Evolutionary conservation across 2,329 filamentous ascomycete species (phyloP), one percentile per base, ranked within the genome.

Genomic region (Talaromyces islandicus): DNA sequence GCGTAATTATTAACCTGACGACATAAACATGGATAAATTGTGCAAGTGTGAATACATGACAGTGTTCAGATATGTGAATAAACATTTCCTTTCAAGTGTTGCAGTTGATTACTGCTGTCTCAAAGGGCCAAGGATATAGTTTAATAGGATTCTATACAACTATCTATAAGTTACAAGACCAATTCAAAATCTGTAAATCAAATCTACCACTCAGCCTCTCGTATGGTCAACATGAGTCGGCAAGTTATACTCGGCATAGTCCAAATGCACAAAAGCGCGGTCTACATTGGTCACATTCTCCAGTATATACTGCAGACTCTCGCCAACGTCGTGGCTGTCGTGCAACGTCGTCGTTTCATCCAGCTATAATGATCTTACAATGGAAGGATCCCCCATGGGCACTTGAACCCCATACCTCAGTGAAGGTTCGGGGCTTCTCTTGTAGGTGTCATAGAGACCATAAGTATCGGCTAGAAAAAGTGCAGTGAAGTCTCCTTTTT

Each of bases 381-480:
- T 46, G 9, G 41, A 46, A 0, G 87, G 87, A 69, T 90, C 87
- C 61, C 88, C 88, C 21, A 89, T 84, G 0, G 87, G 87, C 81
- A 85, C 89, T 71, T 90, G 87, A 0, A 86, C 85, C 0, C 85
- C 87, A 0, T 85, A 83, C 0, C 79, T 70, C 54, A 88, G 81
- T 0, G 85, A 84, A 0, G 86, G 81, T 2, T 82, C 79, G 3
- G 77, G 71, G 0, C 83, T 83, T 0, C 85, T 82, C 62, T 85
- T 84, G 71, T 88, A 90, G 3, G 89, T 85, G 74, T 90, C 87
- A 67, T 89, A 89, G 4, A 85, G 84, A 2, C 78, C 78, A 0
- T 81, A 71, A 0, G 80, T 77, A 62, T 82, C 80, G 2, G 80
- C 80, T 55, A 82, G 75, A 69, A 82, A 82, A 30, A 82, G 75